A percentile compares a stretch with the other conserved stretches of the same genome.
Evolutionary conservation across 2,329 filamentous ascomycete genomes (phyloP).

Genomic region (Trichoderma breve): DNA sequence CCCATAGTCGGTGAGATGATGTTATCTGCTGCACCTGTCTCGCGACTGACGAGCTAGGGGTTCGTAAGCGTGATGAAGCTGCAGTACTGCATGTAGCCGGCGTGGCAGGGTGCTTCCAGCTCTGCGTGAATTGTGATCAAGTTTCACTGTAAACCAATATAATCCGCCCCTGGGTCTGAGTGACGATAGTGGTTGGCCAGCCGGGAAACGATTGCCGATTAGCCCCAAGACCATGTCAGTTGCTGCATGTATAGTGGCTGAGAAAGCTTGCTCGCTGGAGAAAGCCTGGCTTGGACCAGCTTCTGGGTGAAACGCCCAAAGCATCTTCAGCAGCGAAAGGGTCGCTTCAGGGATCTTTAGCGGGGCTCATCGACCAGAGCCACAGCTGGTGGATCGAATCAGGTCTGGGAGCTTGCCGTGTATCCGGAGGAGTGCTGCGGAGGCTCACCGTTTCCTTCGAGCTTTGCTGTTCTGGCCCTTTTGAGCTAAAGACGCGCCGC

Average conservation of each 20-base stretch:
- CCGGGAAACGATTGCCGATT: conserved; percentile 18
- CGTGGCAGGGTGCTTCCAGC: conserved; percentile 1
- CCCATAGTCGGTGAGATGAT: neutral
- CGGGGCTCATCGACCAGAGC: conserved; percentile 9
- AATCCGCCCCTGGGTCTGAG: neutral
- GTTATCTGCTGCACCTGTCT: conserved; percentile 12
- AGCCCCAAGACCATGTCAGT: conserved; percentile 10
- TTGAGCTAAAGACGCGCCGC: neutral
- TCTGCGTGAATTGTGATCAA: conserved; percentile 16
- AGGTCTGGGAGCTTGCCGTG: conserved; percentile 12
- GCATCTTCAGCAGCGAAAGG: conserved; percentile 7
- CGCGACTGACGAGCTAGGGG: conserved; percentile 9
- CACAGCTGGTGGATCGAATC: conserved; percentile 9
- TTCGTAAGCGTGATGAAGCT: neutral
- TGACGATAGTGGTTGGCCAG: conserved; percentile 14
- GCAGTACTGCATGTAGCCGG: neutral
- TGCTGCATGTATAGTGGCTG: conserved; percentile 14
- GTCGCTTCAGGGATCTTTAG: conserved; percentile 5
- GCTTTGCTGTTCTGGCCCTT: neutral
- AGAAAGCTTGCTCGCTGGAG: conserved; percentile 4
- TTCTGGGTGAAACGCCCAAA: conserved; percentile 17
- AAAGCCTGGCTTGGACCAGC: conserved; percentile 4
- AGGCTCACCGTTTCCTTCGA: conserved; percentile 3
- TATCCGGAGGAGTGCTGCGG: conserved; percentile 12
- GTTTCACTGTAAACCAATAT: conserved; percentile 10